Base-by-base conservation (phyloP, 192 early-diverging fungal genomes). In the Mortierella claussenii region DNA sequence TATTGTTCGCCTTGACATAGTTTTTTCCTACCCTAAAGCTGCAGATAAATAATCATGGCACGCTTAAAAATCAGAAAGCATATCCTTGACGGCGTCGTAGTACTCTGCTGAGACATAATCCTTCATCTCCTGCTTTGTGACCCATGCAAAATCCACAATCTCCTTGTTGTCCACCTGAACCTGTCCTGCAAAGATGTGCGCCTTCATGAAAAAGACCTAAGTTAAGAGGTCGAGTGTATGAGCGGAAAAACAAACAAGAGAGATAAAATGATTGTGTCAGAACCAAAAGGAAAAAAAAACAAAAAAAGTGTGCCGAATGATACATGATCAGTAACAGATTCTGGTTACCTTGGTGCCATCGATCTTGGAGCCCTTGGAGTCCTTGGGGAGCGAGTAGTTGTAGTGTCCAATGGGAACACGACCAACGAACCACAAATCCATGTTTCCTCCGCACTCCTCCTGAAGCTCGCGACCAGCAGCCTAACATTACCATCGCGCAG, bases 391-490 rank as follows among this genome's bases (percentile, higher is more conserved):
- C 4, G 54, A 28, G 64, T 87, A 87, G 42, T 81, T 78, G 60
- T 87, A 82, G 65, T 93, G 89, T 9, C 92, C 92, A 43, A 95
- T 85, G 4, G 95, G 95, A 20, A 89, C 88, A 54, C 85, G 78
- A n/a, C 94, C 94, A 11, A 97, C 95, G 46, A 92, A 86, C 94
- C 94, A 97, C 18, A 89, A 82, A 63, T 93, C 91, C 89, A 95
- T 89, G 49, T 86, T 78, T 32, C 66, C 71, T 49, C 94, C 95
- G 75, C 92, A 93, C 40, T 82, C 81, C 33, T 90, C 89, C 37
- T 79, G 78, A 55, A 96, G 71, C 52, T 86, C 85, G 65, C 93
- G 88, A 56, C 82, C 80, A 34, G 95, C 93, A 46, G 92, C 93
- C 87, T 94, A 76, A 58, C 7, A 76, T 24, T 3, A 20, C n/a